These are phyloP conservation scores for Benincasa hispida DNA, from an alignment of 306 rosid genomes.

Conservation along the genomic window DNA sequence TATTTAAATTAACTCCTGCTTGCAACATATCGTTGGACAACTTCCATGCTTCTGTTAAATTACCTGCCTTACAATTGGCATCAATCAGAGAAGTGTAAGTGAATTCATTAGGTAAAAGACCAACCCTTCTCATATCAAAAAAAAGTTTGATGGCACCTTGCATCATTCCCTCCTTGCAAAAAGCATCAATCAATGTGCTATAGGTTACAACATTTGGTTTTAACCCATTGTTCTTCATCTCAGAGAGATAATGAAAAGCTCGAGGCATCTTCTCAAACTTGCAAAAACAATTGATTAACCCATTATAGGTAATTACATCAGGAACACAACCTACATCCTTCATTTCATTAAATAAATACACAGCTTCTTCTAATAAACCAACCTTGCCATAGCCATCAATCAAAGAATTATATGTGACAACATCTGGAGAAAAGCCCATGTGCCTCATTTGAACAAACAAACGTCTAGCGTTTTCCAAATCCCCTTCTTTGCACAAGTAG, in stretches of 20 bases:
- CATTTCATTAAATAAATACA: conserved; percentile 51
- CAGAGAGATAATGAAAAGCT: conserved; percentile 52
- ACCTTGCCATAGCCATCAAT: conserved; percentile 83
- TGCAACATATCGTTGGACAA: conserved; percentile 59
- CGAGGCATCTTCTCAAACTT: conserved; percentile 56
- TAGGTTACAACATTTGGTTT: conserved; percentile 80
- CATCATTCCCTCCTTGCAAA: conserved; percentile 86
- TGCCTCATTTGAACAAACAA: conserved; percentile 60
- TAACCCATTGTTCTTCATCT: conserved; percentile 55
- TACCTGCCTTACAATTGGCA: conserved; percentile 72
- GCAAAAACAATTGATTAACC: conserved; percentile 69
- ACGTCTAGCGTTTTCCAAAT: conserved; percentile 43
- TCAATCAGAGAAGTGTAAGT: conserved; percentile 82
- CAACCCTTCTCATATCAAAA: conserved; percentile 70
- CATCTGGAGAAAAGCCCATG: conserved; percentile 48
- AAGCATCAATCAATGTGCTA: conserved; percentile 78
- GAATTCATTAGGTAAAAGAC: conserved; percentile 72
- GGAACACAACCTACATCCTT: conserved; percentile 53
- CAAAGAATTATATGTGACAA: conserved; percentile 79
- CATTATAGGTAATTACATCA: conserved; percentile 61
- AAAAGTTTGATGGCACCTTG: conserved; percentile 62
- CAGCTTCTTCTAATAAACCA: conserved; percentile 38
- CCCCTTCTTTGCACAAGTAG: conserved; percentile 61
- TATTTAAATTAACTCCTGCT: conserved; percentile 44
- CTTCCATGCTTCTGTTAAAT: conserved; percentile 53